Evolutionary conservation across 31 red algal species (phyloP).

Genomic region (Odonthalia washingtoniensis): DNA sequence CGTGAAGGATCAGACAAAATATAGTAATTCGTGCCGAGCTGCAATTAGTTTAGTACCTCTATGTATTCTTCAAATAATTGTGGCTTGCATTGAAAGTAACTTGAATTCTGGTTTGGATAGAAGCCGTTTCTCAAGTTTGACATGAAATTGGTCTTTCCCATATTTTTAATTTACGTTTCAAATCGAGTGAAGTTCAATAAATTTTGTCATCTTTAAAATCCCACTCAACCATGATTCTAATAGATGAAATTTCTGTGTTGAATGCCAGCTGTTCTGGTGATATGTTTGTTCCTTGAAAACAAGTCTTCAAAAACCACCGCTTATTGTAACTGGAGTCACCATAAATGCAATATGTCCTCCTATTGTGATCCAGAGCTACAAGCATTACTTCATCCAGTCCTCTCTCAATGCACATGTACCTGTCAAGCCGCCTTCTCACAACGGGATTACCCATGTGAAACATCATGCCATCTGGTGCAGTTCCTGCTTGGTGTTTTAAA

Average conservation of each 20-base stretch:
- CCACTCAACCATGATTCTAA: too few species aligned
- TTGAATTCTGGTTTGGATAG: constrained; percentile 9
- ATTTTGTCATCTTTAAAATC: constrained; percentile 30
- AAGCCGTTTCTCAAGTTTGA: constrained; percentile 17
- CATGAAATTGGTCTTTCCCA: too few species aligned
- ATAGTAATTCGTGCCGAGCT: too few species aligned
- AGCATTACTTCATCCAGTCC: too few species aligned
- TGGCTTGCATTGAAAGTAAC: too few species aligned
- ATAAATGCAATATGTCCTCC: constrained; percentile 6
- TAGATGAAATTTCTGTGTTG: constrained; percentile 17
- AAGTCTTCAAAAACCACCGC: constrained; percentile 3
- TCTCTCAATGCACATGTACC: too few species aligned
- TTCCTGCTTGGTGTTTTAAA: constrained; percentile 11
- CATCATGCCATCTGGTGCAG: background rate
- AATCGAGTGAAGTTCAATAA: constrained; percentile 16
- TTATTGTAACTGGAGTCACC: constrained; percentile 32
- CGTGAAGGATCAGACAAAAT: too few species aligned
- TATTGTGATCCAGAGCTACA: too few species aligned
- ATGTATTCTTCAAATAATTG: too few species aligned
- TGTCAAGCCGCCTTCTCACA: too few species aligned
- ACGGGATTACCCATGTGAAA: background rate
- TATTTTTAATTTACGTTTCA: background rate
- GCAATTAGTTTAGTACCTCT: too few species aligned
- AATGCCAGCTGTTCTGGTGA: background rate
- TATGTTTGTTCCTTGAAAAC: constrained; percentile 8